phyloP scores from a whole-genome alignment of 2,329 filamentous ascomycete species.

The Camillea tinctor region DNA sequence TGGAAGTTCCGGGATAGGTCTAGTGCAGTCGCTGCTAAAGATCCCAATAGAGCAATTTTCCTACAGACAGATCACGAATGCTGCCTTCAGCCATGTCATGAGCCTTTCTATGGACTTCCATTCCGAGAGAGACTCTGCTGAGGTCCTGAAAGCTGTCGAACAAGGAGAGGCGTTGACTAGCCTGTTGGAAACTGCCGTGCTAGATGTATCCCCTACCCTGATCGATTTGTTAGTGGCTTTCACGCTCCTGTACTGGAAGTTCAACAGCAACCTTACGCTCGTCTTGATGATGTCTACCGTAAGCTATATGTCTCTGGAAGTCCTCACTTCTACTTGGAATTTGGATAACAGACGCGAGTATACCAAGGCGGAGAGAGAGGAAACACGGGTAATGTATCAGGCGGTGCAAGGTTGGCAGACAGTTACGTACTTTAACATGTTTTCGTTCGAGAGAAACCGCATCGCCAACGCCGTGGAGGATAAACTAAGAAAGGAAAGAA shows the following conservation, averaged over 20 bases:
- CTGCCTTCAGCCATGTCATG: constrained; percentile 67
- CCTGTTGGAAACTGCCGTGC: constrained; percentile 58
- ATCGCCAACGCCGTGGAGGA: constrained; percentile 14
- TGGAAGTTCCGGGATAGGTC: background rate
- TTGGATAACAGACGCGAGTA: constrained; percentile 36
- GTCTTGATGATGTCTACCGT: constrained; percentile 29
- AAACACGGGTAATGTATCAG: constrained; percentile 55
- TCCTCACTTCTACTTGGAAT: constrained; percentile 38
- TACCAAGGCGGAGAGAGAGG: constrained; percentile 43
- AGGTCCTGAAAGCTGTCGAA: constrained; percentile 63
- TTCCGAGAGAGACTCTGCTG: constrained; percentile 61
- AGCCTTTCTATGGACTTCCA: constrained; percentile 70
- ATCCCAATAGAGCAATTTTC: constrained; percentile 56
- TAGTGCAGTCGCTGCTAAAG: constrained; percentile 11
- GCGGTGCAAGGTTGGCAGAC: constrained; percentile 60
- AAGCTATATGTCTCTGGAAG: constrained; percentile 24
- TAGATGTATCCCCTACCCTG: constrained; percentile 60
- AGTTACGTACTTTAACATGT: constrained; percentile 43
- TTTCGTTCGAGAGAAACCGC: constrained; percentile 27
- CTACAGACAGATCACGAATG: constrained; percentile 56
- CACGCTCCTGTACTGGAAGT: constrained; percentile 21
- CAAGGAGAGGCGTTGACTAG: constrained; percentile 60
- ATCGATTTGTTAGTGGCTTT: constrained; percentile 62
- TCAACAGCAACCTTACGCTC: constrained; percentile 28
- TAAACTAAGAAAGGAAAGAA: background rate